Evolutionary conservation across 2,329 filamentous ascomycete species (phyloP).

Genomic region (Stachybotrys chlorohalonatus): DNA sequence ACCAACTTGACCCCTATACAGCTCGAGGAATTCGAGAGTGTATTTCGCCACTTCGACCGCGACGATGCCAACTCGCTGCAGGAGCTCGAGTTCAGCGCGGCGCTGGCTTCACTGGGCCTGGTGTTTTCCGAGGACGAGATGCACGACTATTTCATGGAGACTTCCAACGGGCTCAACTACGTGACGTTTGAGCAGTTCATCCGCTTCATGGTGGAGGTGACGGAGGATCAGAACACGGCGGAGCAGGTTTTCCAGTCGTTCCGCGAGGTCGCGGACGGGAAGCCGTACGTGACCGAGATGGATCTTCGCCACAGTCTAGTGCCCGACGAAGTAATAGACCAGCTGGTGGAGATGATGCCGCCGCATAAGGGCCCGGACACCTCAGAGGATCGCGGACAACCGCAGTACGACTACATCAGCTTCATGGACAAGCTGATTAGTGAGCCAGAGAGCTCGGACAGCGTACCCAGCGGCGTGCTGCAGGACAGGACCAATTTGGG

Average conservation of each 20-base stretch:
- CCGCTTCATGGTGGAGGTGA: slow-evolving; percentile 98
- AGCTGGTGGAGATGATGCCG: slow-evolving; percentile 82
- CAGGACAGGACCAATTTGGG: slow-evolving; percentile 25
- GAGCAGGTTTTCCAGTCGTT: slow-evolving; percentile 99
- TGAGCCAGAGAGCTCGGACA: slow-evolving; percentile 20
- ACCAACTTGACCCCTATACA: slow-evolving; percentile 98
- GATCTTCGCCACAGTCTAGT: slow-evolving; percentile 91
- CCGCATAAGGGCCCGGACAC: slow-evolving; percentile 75
- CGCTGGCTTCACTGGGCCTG: slow-evolving; percentile 85
- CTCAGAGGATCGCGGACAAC: slow-evolving; percentile 71
- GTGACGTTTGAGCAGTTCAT: slow-evolving; percentile 99
- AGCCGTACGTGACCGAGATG: slow-evolving; percentile 97
- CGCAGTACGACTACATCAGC: slow-evolving; percentile 91
- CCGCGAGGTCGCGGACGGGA: slow-evolving; percentile 93
- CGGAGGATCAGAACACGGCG: slow-evolving; percentile 96
- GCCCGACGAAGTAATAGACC: slow-evolving; percentile 93
- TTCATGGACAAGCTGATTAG: slow-evolving; percentile 88
- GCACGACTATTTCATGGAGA: slow-evolving; percentile 88
- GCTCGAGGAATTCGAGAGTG: slow-evolving; percentile 95
- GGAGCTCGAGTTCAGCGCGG: slow-evolving; percentile 92
- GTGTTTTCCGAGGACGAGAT: slow-evolving; percentile 98
- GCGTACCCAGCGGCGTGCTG: slow-evolving; percentile 18
- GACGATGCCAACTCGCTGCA: slow-evolving; percentile 83
- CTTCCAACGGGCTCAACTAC: slow-evolving; percentile 66
- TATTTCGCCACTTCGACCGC: slow-evolving; percentile 95